Conservation (phyloP, 164 flowering plant species). For the Piper longum region DNA sequence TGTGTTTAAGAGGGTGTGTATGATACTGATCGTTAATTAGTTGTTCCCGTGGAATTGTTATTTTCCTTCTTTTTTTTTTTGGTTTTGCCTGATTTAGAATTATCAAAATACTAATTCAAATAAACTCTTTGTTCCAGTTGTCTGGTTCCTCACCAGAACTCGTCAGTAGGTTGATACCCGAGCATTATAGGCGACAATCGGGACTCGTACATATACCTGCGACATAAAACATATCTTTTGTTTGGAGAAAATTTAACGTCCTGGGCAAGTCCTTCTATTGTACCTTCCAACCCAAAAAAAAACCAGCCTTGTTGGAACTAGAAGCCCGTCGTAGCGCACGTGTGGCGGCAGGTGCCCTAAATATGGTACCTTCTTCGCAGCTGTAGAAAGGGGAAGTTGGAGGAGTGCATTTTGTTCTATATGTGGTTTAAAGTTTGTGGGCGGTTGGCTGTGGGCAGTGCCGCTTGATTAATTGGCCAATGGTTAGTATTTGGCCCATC, state of each 20-base stretch:
- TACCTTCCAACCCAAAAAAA: not conserved
- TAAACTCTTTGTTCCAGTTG: constrained; percentile 26
- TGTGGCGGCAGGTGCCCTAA: not conserved
- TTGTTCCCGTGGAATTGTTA: no score
- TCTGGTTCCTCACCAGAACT: constrained; percentile 75
- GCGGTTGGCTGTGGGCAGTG: not conserved
- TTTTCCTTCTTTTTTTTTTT: no score
- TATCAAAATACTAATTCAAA: not conserved
- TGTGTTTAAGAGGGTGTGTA: no score
- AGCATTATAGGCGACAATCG: constrained; percentile 51
- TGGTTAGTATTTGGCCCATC: not conserved
- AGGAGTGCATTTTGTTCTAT: constrained; percentile 2
- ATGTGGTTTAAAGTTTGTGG: constrained; percentile 3
- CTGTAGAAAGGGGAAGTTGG: not conserved
- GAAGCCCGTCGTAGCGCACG: not conserved
- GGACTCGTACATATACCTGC: constrained; percentile 35
- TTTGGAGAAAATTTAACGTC: not conserved
- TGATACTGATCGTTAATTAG: no score
- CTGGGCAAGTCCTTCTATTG: not conserved
- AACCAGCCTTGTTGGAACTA: not conserved
- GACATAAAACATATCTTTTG: constrained; percentile 9
- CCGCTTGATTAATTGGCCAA: not conserved
- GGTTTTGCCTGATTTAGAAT: no score
- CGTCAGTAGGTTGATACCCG: constrained; percentile 66
- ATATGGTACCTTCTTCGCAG: not conserved